Percentiles rank a stretch among this genome's conserved stretches.
phyloP scores from a whole-genome alignment of 1,284 basidiomycete genomes.

The Microbotryum scabiosae region DNA sequence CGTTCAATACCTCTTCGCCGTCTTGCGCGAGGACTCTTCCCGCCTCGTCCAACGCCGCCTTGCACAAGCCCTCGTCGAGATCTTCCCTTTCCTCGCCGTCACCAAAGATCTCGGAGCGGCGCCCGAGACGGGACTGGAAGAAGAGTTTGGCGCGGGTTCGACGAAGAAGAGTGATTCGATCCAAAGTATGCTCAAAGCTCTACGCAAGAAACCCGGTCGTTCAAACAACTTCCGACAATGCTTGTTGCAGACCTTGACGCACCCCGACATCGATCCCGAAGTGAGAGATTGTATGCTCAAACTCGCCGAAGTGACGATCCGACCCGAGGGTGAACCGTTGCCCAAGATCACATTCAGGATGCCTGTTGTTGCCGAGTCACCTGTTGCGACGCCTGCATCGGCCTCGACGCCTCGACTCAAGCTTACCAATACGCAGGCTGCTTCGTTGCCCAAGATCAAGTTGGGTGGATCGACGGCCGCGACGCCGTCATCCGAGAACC shows the following conservation, averaged over 20 bases:
- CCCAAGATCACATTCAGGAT: constrained; percentile 67
- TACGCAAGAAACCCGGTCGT: constrained; percentile 76
- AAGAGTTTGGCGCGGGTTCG: constrained; percentile 8
- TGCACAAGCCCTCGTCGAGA: constrained; percentile 74
- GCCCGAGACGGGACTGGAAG: constrained; percentile 23
- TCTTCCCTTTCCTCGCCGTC: constrained; percentile 73
- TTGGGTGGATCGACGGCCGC: constrained; percentile 21
- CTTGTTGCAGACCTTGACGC: constrained; percentile 69
- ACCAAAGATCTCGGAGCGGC: constrained; percentile 69
- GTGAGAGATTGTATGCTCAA: constrained; percentile 87
- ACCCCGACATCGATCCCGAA: constrained; percentile 68
- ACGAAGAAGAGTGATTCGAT: constrained; percentile 39
- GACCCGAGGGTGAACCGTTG: constrained; percentile 68
- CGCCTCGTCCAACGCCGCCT: constrained; percentile 75
- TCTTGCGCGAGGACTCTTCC: constrained; percentile 79
- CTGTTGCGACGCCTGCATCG: not conserved
- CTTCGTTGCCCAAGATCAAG: constrained; percentile 9
- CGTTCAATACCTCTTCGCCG: constrained; percentile 80
- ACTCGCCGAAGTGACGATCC: constrained; percentile 79
- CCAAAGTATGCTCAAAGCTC: constrained; percentile 66
- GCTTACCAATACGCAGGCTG: constrained; percentile 6
- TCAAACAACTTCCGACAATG: constrained; percentile 69
- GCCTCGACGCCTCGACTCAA: constrained; percentile 20
- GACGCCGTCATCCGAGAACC: not conserved
- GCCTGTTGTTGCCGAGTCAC: constrained; percentile 19